Percentiles rank a stretch among this genome's conserved stretches.
These are phyloP conservation scores for Mortierella antarctica DNA, from an alignment of 192 early-diverging fungal species.

Conservation along the genomic window DNA sequence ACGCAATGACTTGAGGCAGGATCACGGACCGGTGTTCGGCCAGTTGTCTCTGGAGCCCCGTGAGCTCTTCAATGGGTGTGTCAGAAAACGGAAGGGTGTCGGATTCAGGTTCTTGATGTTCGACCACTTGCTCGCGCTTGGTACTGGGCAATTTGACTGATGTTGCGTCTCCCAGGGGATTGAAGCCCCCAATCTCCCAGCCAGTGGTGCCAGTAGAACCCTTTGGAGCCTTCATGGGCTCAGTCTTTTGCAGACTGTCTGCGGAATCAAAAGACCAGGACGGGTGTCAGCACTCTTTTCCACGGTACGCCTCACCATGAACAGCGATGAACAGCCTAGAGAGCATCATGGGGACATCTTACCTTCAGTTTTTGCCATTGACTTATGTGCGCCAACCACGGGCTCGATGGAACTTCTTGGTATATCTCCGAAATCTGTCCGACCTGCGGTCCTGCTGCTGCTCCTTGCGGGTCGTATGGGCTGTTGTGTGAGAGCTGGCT, in stretches of 20 bases:
- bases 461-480: neutral
- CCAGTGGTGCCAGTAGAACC: constrained; percentile 11
- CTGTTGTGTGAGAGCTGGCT: neutral
- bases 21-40: constrained; percentile 31
- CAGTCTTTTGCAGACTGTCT: too few relatives aligned
- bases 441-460: too few relatives aligned
- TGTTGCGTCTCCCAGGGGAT: neutral
- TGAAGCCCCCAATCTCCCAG: constrained; percentile 22
- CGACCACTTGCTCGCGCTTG: neutral
- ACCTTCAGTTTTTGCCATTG: too few relatives aligned
- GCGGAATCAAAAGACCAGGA: too few relatives aligned
- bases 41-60: constrained; percentile 42
- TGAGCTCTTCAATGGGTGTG: constrained; percentile 15
- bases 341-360: too few relatives aligned
- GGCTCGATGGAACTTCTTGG: too few relatives aligned
- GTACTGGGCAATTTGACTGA: neutral
- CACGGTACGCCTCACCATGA: too few relatives aligned
- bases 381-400: too few relatives aligned
- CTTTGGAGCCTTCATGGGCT: too few relatives aligned
- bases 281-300: too few relatives aligned
- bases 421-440: too few relatives aligned
- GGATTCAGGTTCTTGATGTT: neutral
- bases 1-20: constrained; percentile 29
- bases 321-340: too few relatives aligned
- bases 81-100: neutral